Evolutionary conservation across 306 rosid genomes (phyloP).

Genomic region (Elaeagnus macrophylla): DNA sequence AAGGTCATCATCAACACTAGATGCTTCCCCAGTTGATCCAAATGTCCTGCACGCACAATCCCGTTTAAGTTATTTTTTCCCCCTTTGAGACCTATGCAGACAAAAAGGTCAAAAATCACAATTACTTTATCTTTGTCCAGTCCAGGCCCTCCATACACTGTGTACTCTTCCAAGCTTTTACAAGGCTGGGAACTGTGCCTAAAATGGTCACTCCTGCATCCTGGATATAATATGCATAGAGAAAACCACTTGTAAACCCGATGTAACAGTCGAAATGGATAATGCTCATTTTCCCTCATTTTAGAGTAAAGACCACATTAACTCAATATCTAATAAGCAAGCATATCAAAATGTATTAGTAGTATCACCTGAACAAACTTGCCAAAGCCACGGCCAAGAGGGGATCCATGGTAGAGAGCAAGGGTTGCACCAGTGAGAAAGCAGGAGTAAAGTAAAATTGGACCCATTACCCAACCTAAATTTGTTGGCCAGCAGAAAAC

Average conservation of each 20-base stretch:
- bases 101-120: constrained; percentile 4
- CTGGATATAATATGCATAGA: constrained; percentile 29
- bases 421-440: constrained; percentile 71
- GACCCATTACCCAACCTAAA: constrained; percentile 97
- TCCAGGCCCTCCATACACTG: constrained; percentile 72
- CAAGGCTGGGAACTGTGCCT: constrained; percentile 94
- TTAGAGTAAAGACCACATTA: no score
- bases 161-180: constrained; percentile 78
- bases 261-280: neutral
- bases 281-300: no score
- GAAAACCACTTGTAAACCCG: neutral
- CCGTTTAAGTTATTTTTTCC: constrained; percentile 13
- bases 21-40: constrained; percentile 61
- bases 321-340: neutral
- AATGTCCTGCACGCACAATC: constrained; percentile 43
- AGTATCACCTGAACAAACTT: constrained; percentile 77
- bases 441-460: constrained; percentile 51
- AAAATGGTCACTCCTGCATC: constrained; percentile 77
- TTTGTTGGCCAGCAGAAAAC: constrained; percentile 82
- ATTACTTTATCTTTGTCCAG: constrained; percentile 82
- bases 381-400: constrained; percentile 75
- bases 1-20: constrained; percentile 78
- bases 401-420: constrained; percentile 96
- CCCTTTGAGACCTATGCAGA: neutral
- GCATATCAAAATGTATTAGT: neutral